phyloP scores from a whole-genome alignment of 345 rosid genomes.

The Cochlearia excelsa region DNA sequence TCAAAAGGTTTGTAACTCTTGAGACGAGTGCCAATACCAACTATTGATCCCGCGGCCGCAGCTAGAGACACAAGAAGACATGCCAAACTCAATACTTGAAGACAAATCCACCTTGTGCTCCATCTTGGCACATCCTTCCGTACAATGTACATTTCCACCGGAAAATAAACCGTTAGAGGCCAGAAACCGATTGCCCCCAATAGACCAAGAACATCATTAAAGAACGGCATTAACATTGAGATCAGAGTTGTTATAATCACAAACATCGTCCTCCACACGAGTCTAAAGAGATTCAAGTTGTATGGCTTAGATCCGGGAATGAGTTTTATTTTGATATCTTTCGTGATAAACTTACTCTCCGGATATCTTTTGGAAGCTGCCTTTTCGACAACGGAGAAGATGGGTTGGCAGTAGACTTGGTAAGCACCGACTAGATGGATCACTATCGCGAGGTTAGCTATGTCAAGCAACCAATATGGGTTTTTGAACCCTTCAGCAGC shows the following conservation, averaged over 20 bases:
- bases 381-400: constrained; percentile 71
- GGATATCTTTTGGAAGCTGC: constrained; percentile 43
- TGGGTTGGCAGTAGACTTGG: constrained; percentile 88
- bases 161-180: constrained; percentile 48
- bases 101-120: constrained; percentile 72
- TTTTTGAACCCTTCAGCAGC: constrained; percentile 64
- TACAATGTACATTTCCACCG: background rate
- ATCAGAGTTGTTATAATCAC: constrained; percentile 63
- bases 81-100: constrained; percentile 59
- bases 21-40: constrained; percentile 58
- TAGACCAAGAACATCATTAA: constrained; percentile 69
- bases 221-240: constrained; percentile 84
- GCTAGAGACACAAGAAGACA: constrained; percentile 66
- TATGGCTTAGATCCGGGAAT: constrained; percentile 40
- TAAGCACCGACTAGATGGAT: constrained; percentile 85
- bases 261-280: constrained; percentile 73
- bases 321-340: constrained; percentile 50
- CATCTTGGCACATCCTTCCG: constrained; percentile 57
- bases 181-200: constrained; percentile 87
- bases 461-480: constrained; percentile 88
- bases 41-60: constrained; percentile 74
- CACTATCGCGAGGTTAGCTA: constrained; percentile 72
- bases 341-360: constrained; percentile 50
- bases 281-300: constrained; percentile 63
- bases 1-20: constrained; percentile 66